phyloP scores from a whole-genome alignment of 495 filamentous ascomycete genomes.

The Penicillium mononematosum region DNA sequence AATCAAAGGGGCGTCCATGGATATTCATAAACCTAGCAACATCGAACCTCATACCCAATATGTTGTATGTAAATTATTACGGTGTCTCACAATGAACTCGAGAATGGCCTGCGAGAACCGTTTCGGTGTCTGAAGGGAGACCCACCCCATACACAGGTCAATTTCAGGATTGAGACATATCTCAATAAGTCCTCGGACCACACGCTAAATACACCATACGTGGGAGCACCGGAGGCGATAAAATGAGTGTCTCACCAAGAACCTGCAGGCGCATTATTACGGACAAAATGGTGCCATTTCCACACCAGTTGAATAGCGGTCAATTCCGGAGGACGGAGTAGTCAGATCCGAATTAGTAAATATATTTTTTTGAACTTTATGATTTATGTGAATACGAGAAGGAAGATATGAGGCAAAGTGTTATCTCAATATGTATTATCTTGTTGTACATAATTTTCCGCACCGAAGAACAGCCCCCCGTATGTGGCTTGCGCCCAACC shows the following conservation, averaged over 20 bases:
- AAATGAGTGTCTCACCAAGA: conserved; percentile 14
- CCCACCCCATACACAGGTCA: conserved; percentile 4
- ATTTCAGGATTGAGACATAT: conserved; percentile 14
- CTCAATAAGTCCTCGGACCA: not conserved
- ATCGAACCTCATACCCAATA: not conserved
- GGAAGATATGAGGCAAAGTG: not conserved
- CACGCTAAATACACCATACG: not conserved
- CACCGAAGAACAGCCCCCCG: no score
- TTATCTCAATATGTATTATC: not conserved
- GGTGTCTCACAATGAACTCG: not conserved
- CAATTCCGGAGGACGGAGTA: no score
- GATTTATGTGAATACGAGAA: not conserved
- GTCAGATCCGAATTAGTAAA: not conserved
- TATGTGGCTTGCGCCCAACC: not conserved
- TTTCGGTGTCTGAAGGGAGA: conserved; percentile 1
- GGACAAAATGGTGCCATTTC: not conserved
- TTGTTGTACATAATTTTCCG: not conserved
- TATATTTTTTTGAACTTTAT: not conserved
- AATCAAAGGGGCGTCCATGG: not conserved
- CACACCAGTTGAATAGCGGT: no score
- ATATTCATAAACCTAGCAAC: not conserved
- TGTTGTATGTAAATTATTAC: no score
- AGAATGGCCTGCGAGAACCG: not conserved
- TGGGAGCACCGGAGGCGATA: not conserved
- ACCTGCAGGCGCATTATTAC: not conserved